Percentiles rank a stretch among this genome's conserved stretches.
Evolutionary conservation across 2,329 filamentous ascomycete species (phyloP).

Genomic region (Stromatinia cepivora): DNA sequence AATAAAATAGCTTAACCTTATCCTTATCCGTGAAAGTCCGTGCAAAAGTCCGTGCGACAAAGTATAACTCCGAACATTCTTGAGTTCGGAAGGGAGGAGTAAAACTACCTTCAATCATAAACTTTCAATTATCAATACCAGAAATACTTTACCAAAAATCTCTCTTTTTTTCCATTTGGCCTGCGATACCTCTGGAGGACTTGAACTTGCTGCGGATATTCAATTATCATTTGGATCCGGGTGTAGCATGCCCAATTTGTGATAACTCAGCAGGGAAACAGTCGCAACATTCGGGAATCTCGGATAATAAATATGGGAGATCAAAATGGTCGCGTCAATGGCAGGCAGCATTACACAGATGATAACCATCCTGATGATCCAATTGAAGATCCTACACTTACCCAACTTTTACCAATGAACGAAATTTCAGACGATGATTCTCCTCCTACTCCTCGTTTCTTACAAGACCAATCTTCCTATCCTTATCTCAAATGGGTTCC

Average conservation of each 20-base stretch:
- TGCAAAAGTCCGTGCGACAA: background rate
- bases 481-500: slow-evolving; percentile 58
- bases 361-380: slow-evolving; percentile 39
- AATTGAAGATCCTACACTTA: slow-evolving; percentile 36
- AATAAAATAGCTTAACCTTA: background rate
- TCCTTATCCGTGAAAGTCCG: background rate
- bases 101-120: background rate
- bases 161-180: background rate
- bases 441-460: slow-evolving; percentile 58
- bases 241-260: background rate
- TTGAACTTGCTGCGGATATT: too few species aligned
- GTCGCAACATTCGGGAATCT: slow-evolving; percentile 7
- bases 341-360: slow-evolving; percentile 27
- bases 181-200: background rate
- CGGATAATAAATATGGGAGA: slow-evolving; percentile 23
- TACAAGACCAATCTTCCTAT: slow-evolving; percentile 55
- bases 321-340: slow-evolving; percentile 31
- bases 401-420: slow-evolving; percentile 42
- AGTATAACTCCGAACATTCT: background rate
- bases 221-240: background rate
- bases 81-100: background rate
- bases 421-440: slow-evolving; percentile 48
- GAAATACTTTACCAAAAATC: background rate
- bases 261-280: background rate
- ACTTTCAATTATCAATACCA: background rate